Conservation (phyloP, 1,139 yeast genomes). For the Kodamaea derodonti region DNA sequence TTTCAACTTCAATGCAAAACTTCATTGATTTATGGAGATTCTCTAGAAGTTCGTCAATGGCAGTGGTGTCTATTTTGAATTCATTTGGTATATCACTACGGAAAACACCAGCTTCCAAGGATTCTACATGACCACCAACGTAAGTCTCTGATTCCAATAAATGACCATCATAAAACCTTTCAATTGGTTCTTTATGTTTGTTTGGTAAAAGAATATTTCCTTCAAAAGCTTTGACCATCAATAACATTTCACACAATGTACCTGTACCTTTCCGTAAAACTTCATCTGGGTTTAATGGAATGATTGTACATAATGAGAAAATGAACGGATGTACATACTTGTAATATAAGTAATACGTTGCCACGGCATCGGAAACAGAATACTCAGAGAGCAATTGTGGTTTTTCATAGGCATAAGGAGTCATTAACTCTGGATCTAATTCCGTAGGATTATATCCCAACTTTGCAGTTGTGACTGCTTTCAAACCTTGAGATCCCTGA, state of each 20-base stretch:
- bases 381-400: constrained; percentile 93
- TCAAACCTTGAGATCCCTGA: constrained; percentile 97
- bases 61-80: constrained; percentile 76
- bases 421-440: constrained; percentile 96
- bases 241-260: constrained; percentile 94
- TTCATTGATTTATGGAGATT: constrained; percentile 75
- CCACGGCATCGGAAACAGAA: constrained; percentile 99
- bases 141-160: constrained; percentile 92
- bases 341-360: constrained; percentile 92
- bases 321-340: constrained; percentile 97
- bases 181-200: constrained; percentile 88
- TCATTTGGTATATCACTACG: constrained; percentile 78
- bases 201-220: constrained; percentile 79
- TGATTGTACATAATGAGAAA: constrained; percentile 90
- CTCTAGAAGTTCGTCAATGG: constrained; percentile 70
- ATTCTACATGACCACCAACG: constrained; percentile 98
- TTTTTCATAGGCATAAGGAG: constrained; percentile 91
- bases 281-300: constrained; percentile 96
- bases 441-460: constrained; percentile 96
- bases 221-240: constrained; percentile 94
- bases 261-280: constrained; percentile 97
- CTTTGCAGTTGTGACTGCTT: constrained; percentile 95
- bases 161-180: constrained; percentile 92
- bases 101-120: constrained; percentile 96
- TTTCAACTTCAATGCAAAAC: constrained; percentile 85